Conservation (phyloP, 2,329 filamentous ascomycete species). For the Xylariaceae sp. region DNA sequence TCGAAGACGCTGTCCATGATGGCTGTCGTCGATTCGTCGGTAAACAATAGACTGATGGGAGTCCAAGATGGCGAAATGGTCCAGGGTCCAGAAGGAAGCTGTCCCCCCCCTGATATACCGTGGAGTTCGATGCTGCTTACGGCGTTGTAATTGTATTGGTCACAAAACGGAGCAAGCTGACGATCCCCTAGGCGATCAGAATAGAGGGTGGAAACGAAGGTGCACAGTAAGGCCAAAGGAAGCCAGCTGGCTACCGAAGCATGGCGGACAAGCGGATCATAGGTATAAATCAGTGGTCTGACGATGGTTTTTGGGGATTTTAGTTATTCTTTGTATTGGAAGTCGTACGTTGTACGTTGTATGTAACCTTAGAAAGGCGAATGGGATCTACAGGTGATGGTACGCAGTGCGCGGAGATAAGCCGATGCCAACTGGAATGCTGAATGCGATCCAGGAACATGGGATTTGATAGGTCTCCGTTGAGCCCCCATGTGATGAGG, state of each 20-base stretch:
- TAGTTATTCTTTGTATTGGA: no score
- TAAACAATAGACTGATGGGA: neutral
- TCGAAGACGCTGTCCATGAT: slow-evolving; percentile 39
- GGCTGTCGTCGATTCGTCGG: neutral
- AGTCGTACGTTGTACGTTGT: no score
- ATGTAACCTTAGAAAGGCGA: no score
- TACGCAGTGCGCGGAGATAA: neutral
- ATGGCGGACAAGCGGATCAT: slow-evolving; percentile 12
- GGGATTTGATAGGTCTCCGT: slow-evolving; percentile 16
- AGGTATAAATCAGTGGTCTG: neutral
- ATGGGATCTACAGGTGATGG: neutral
- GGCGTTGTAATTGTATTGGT: slow-evolving; percentile 5
- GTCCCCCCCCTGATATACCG: neutral
- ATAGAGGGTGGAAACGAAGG: slow-evolving; percentile 14
- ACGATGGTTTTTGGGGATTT: neutral
- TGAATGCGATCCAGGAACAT: slow-evolving; percentile 15
- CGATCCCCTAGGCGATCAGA: slow-evolving; percentile 17
- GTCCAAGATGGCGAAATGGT: neutral
- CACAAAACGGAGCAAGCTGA: slow-evolving; percentile 4
- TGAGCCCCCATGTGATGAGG: slow-evolving; percentile 13
- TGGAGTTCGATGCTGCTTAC: neutral
- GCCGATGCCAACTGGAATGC: neutral
- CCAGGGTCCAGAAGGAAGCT: slow-evolving; percentile 1
- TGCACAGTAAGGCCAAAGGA: slow-evolving; percentile 12
- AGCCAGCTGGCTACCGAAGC: slow-evolving; percentile 20